A percentile compares a stretch with the other conserved stretches of the same genome.
phyloP scores from a whole-genome alignment of 495 filamentous ascomycete genomes.

The Baudoinia panamericana region DNA sequence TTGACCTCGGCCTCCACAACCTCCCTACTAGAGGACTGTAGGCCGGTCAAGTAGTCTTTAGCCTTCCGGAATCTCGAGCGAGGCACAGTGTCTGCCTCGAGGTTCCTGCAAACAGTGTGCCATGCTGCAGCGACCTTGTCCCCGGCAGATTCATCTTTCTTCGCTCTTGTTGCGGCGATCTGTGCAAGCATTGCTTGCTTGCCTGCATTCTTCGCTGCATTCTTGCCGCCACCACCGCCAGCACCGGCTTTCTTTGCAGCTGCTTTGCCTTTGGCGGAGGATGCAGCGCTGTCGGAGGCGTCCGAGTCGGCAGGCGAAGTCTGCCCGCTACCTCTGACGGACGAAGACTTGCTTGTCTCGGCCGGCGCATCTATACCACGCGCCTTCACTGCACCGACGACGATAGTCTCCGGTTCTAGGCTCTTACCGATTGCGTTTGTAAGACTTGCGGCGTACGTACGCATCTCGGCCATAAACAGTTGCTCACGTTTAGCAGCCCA shows the following conservation, averaged over 20 bases:
- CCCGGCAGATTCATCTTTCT: slow-evolving; percentile 29
- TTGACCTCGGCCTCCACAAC: slow-evolving; percentile 34
- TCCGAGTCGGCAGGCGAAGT: slow-evolving; percentile 12
- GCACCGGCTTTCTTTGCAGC: slow-evolving; percentile 13
- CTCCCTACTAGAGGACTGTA: slow-evolving; percentile 24
- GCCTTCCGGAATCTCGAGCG: slow-evolving; percentile 19
- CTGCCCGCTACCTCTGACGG: not conserved
- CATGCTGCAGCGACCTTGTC: slow-evolving; percentile 22
- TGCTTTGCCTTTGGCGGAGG: slow-evolving; percentile 7
- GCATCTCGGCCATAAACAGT: slow-evolving; percentile 47
- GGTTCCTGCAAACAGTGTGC: slow-evolving; percentile 18
- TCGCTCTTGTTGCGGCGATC: slow-evolving; percentile 25
- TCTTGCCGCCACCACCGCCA: slow-evolving; percentile 14
- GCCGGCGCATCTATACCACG: not conserved
- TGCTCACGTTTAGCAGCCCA: slow-evolving; percentile 36
- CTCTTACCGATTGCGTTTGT: slow-evolving; percentile 48
- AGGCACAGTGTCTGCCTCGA: slow-evolving; percentile 21
- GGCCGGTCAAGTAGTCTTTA: slow-evolving; percentile 22
- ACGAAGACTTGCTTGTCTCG: slow-evolving; percentile 3
- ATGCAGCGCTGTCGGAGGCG: slow-evolving; percentile 4
- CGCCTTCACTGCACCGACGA: slow-evolving; percentile 25
- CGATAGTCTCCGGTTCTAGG: slow-evolving; percentile 49
- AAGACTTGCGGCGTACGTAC: slow-evolving; percentile 55
- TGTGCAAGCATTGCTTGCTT: slow-evolving; percentile 19
- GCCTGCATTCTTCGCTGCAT: slow-evolving; percentile 19